Evolutionary conservation across 2,329 filamentous ascomycete species (phyloP).

Genomic region (Pleoardoris graminearum): DNA sequence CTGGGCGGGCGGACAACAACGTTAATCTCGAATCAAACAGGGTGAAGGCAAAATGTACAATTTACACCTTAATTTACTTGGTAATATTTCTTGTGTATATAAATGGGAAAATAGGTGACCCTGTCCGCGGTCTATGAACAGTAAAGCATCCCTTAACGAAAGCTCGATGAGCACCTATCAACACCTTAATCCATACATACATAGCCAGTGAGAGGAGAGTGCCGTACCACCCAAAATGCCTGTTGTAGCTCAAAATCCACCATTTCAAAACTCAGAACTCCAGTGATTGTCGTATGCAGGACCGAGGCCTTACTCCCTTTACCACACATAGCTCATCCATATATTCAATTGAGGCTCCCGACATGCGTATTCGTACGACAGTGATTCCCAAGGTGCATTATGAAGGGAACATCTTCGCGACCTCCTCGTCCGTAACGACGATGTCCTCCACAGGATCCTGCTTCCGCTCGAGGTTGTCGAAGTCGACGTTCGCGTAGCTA

Average conservation of each 20-base stretch:
- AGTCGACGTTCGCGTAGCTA: conserved; percentile 72
- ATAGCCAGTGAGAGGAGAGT: too few species aligned
- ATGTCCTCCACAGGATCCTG: conserved; percentile 81
- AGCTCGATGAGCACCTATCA: too few species aligned
- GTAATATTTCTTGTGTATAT: background rate
- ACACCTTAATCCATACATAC: too few species aligned
- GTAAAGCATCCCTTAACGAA: too few species aligned
- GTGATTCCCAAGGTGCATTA: conserved; percentile 3
- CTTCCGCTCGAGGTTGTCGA: conserved; percentile 72
- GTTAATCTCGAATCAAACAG: too few species aligned
- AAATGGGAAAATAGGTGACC: background rate
- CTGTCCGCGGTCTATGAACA: background rate
- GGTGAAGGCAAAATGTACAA: too few species aligned
- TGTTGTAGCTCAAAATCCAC: background rate
- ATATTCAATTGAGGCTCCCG: conserved; percentile 1
- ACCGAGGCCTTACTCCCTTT: background rate
- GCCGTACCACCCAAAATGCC: too few species aligned
- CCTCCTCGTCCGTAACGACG: conserved; percentile 74
- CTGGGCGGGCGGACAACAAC: background rate
- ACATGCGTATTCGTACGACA: background rate
- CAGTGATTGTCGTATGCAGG: background rate
- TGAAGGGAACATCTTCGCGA: conserved; percentile 39
- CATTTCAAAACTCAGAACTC: background rate
- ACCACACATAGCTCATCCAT: background rate
- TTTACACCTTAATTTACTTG: background rate